phyloP scores from a whole-genome alignment of 2,329 filamentous ascomycete genomes.

The Cladosporium sp. region DNA sequence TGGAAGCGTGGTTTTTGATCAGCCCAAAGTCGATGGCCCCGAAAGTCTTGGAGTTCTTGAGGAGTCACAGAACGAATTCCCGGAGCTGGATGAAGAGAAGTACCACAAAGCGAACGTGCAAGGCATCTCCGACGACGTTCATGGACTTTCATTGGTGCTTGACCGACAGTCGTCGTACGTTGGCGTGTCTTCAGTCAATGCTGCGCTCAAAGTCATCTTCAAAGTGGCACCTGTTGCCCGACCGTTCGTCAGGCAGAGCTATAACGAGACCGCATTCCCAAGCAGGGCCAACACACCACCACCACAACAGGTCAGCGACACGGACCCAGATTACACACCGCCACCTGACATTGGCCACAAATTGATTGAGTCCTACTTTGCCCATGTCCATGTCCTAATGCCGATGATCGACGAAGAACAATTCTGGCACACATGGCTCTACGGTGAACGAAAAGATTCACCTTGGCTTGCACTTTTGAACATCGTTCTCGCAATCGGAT shows the following conservation, averaged over 20 bases:
- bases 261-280: slow-evolving; percentile 25
- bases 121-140: slow-evolving; percentile 34
- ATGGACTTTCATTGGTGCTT: slow-evolving; percentile 29
- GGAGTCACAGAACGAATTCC: slow-evolving; percentile 50
- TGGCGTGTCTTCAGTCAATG: slow-evolving; percentile 30
- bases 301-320: slow-evolving; percentile 14
- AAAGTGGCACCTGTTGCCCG: slow-evolving; percentile 27
- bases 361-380: slow-evolving; percentile 31
- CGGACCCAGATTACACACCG: slow-evolving; percentile 23
- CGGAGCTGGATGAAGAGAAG: slow-evolving; percentile 59
- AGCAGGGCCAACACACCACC: slow-evolving; percentile 26
- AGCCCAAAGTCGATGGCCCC: slow-evolving; percentile 43
- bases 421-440: slow-evolving; percentile 30
- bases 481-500: slow-evolving; percentile 30
- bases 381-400: slow-evolving; percentile 30
- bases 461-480: slow-evolving; percentile 31
- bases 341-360: slow-evolving; percentile 26
- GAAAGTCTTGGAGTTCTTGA: slow-evolving; percentile 60
- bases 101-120: slow-evolving; percentile 39
- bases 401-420: slow-evolving; percentile 32
- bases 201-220: slow-evolving; percentile 31
- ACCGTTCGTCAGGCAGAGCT: slow-evolving; percentile 23
- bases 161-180: slow-evolving; percentile 30
- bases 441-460: slow-evolving; percentile 26
- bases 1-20: neutral